These are phyloP conservation scores for Cubamyces sp. DNA, from an alignment of 768 basidiomycete species.

Conservation along the genomic window DNA sequence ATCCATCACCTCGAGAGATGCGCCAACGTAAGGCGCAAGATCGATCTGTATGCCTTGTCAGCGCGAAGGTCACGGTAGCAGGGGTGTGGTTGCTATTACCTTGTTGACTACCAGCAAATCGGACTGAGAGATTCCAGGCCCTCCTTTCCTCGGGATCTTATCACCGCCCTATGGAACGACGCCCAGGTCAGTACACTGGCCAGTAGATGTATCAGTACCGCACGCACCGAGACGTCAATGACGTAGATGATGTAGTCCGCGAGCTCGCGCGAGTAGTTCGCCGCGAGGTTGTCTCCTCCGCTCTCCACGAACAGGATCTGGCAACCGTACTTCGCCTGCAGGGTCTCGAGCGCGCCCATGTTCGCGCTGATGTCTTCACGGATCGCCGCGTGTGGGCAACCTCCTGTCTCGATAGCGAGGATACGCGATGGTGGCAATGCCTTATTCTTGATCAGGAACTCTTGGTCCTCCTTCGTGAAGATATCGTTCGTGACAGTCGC, in stretches of 20 bases:
- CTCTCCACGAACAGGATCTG: constrained; percentile 95
- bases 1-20: constrained; percentile 93
- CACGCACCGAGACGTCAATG: constrained; percentile 77
- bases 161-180: constrained; percentile 74
- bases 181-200: neutral
- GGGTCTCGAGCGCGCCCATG: constrained; percentile 91
- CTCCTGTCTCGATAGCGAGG: constrained; percentile 96
- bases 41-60: constrained; percentile 65
- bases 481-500: constrained; percentile 99
- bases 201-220: neutral
- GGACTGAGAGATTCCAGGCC: constrained; percentile 95
- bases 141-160: constrained; percentile 98
- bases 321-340: constrained; percentile 89
- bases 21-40: constrained; percentile 89
- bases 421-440: constrained; percentile 87
- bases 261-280: constrained; percentile 94
- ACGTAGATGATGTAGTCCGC: constrained; percentile 98
- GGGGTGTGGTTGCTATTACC: constrained; percentile 42
- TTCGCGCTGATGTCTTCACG: constrained; percentile 98
- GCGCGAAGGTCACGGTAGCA: neutral
- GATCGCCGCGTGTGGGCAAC: constrained; percentile 98
- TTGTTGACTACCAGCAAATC: constrained; percentile 97
- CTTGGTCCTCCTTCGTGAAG: constrained; percentile 97
- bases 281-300: constrained; percentile 96
- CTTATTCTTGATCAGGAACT: constrained; percentile 92